Evolutionary conservation across 768 basidiomycete genomes (phyloP), one percentile per base, ranked within the genome.

Genomic region (Pholiota conissans): DNA sequence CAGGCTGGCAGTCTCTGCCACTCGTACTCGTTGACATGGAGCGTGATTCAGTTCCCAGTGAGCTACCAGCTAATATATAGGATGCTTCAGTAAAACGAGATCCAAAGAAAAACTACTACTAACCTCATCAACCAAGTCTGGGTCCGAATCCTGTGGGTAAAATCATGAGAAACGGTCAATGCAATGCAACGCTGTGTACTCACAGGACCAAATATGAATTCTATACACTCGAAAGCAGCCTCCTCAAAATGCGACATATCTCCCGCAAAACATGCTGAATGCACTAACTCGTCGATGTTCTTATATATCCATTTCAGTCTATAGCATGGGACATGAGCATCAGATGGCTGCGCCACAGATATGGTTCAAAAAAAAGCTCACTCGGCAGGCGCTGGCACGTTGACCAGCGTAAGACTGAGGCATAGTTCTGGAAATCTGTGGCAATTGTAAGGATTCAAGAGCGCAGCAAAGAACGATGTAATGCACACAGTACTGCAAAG

Each of bases 361-460:
- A 39, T 28, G 18, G 49, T n/a, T n/a, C 37, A 48, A 34, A 16
- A 48, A 14, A 55, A 35, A 14, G 73, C 85, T 62, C 65, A 91
- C 89, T 89, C 87, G 32, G 78, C 77, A 28, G 85, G 84, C 2
- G 87, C 74, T 11, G 87, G 85, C 26, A 89, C 79, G 66, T 88
- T 89, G 63, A 84, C 84, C 14, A 91, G 73, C 3, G 86, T 83
- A 39, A 91, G 73, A 60, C 87, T 90, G 26, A 85, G 67, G 62
- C 84, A 86, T 65, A 85, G 74, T 60, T 90, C 88, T 20, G 90
- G 87, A 71, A 90, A 91, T 49, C 89, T 90, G 37, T 37, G 7
- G 16, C 5, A 40, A 51, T 4, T n/a, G 39, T 62, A 16, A 63
- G 62, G 14, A 37, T 52, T 46, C 22, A 53, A 56, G 40, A 30